A percentile compares a stretch with the other conserved stretches of the same genome.
These are phyloP conservation scores for Exophiala lecanii-corni DNA, from an alignment of 2,329 filamentous ascomycete species.

Conservation along the genomic window DNA sequence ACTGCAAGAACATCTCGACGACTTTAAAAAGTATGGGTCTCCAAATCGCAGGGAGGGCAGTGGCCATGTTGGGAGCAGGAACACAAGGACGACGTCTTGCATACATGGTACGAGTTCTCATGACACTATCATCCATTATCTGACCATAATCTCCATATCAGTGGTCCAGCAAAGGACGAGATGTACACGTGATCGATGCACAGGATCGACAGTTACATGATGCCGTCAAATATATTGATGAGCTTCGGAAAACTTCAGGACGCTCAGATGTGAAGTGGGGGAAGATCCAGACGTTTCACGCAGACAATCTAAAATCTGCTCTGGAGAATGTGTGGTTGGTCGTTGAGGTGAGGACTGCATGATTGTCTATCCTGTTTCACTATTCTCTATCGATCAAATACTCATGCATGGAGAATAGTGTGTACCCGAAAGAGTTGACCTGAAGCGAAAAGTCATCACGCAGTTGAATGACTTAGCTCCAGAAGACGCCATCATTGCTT, in stretches of 20 bases:
- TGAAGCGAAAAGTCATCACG: constrained; percentile 39
- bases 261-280: constrained; percentile 23
- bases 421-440: constrained; percentile 39
- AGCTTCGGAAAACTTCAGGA: constrained; percentile 23
- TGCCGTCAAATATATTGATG: constrained; percentile 29
- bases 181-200: constrained; percentile 32
- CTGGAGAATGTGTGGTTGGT: constrained; percentile 33
- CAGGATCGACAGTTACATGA: constrained; percentile 30
- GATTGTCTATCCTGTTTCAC: no score
- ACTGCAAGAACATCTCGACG: no score
- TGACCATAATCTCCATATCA: no score
- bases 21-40: no score
- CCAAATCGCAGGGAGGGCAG: constrained; percentile 4
- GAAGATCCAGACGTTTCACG: constrained; percentile 24
- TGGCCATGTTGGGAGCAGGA: constrained; percentile 33
- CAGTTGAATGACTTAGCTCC: constrained; percentile 38
- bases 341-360: constrained; percentile 34
- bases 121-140: no score
- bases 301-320: constrained; percentile 24
- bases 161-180: constrained; percentile 33
- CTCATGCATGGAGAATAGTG: constrained; percentile 32
- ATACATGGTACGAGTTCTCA: constrained; percentile 32
- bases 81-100: constrained; percentile 36
- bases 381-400: no score
- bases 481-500: constrained; percentile 39